phyloP scores from a whole-genome alignment of 441 rosid genomes.

The Brassica hybrid region DNA sequence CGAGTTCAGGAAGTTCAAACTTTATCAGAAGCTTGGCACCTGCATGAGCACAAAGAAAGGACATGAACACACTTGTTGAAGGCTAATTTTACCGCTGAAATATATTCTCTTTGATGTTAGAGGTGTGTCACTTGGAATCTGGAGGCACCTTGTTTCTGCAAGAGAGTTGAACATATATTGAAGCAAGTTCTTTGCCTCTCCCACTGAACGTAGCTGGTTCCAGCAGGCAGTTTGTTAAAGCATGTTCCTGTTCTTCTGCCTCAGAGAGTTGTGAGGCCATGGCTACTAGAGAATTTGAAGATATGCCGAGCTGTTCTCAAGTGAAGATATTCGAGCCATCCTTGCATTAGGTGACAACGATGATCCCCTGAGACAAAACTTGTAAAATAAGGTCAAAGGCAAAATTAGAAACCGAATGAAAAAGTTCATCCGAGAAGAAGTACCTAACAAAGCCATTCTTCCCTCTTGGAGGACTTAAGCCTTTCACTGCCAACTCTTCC shows the following conservation, averaged over 20 bases:
- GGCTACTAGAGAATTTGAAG: conserved; percentile 90
- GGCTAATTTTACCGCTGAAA: neutral
- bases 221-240: conserved; percentile 83
- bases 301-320: conserved; percentile 88
- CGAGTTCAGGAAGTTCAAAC: no score
- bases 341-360: conserved; percentile 96
- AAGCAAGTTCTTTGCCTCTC: conserved; percentile 95
- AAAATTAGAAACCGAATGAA: neutral
- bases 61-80: neutral
- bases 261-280: conserved; percentile 99
- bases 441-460: conserved; percentile 95
- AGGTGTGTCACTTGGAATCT: neutral
- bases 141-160: conserved; percentile 76
- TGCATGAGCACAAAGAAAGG: neutral
- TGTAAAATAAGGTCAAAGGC: conserved; percentile 6
- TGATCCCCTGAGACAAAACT: conserved; percentile 69
- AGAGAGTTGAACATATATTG: conserved; percentile 93
- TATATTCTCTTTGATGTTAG: no score
- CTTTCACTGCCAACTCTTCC: conserved; percentile 89
- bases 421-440: conserved; percentile 12
- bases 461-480: conserved; percentile 88
- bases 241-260: conserved; percentile 95
- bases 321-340: conserved; percentile 80
- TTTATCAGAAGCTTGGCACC: no score
- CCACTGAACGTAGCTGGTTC: conserved; percentile 98